phyloP scores from a whole-genome alignment of 2,329 filamentous ascomycete genomes.

The Fusarium annulatum region DNA sequence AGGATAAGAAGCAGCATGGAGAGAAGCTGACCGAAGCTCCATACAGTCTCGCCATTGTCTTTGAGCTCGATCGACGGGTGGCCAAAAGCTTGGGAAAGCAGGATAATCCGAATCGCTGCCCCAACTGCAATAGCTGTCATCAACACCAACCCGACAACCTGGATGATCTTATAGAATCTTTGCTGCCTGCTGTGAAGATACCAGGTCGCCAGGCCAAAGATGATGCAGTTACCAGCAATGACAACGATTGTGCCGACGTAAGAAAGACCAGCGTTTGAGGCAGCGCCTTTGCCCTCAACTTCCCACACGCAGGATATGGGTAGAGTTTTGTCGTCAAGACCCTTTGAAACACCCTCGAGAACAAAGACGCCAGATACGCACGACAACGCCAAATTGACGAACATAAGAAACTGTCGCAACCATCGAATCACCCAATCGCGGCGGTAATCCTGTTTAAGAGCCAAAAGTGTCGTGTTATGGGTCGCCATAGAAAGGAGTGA shows the following conservation, averaged over 20 bases:
- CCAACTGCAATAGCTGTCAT: constrained; percentile 69
- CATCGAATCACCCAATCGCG: constrained; percentile 74
- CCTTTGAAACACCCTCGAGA: constrained; percentile 63
- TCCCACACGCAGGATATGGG: constrained; percentile 72
- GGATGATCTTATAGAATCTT: constrained; percentile 65
- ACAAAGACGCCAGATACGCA: constrained; percentile 67
- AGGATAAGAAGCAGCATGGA: constrained; percentile 41
- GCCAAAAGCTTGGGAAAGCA: constrained; percentile 69
- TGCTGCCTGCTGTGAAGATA: constrained; percentile 69
- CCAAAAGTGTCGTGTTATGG: constrained; percentile 73
- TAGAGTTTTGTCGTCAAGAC: constrained; percentile 62
- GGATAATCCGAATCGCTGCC: constrained; percentile 66
- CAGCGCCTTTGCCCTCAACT: constrained; percentile 50
- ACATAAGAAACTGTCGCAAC: constrained; percentile 74
- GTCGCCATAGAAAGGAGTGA: constrained; percentile 72
- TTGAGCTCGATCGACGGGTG: constrained; percentile 41
- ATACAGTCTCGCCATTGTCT: constrained; percentile 39
- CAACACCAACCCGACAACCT: constrained; percentile 64
- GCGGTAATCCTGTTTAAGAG: constrained; percentile 73
- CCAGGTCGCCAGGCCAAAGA: constrained; percentile 71
- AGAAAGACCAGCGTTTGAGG: constrained; percentile 58
- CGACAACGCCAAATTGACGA: constrained; percentile 70
- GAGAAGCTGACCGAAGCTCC: constrained; percentile 42
- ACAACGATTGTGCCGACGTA: constrained; percentile 70
- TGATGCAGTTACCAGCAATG: constrained; percentile 66